Base-by-base conservation (phyloP, 208 protist species). In the Acanthamoeba rhysodes region DNA sequence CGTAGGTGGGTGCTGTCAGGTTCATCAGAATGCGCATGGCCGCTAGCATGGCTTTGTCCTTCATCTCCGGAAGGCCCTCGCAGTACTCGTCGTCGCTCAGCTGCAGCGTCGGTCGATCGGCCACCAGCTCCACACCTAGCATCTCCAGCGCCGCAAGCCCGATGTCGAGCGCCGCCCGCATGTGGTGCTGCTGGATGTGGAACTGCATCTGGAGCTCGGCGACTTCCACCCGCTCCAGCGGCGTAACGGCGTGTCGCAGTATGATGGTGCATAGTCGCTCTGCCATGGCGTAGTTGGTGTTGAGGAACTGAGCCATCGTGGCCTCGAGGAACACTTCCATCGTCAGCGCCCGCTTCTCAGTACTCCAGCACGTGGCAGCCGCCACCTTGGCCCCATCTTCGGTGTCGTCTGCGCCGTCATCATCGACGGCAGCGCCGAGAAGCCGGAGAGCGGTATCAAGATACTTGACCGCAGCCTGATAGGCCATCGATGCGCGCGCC, bases 11-110 rank as follows among this genome's bases (percentile, higher is more conserved):
- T 4, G 66, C 90, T 64, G 16, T 41, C 32, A 94, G 55, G 45
- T 94, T 94, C 90, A 94, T 78, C 6, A 94, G 90, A 62, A 94
- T 94, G 64, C 90, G 90, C 90, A 94, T 94, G 27, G 90, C 70
- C 22, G 90, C 90, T 29, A 94, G 45, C 62, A 80, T 82, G 24
- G 90, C 90, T 66, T 94, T 41, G 70, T 94, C 90, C 70, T 80
- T 41, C 90, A 94, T 94, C 90, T 94, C 90, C 4, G 64, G 12
- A 27, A 94, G 64, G 16, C 45, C 80, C 29, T 37, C 34, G 41
- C 41, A 94, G 70, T 82, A 94, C 41, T 94, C 48, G 8, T 94
- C 90, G 70, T 94, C 90, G 70, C 66, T 94, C 70, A 94, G 62
- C 32, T 59, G 24, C 57, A 94, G 45, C 27, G 50, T 57, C 0